Percentiles rank a stretch among this genome's conserved stretches.
These are phyloP conservation scores for Acephala macrosclerotiorum DNA, from an alignment of 2,329 filamentous ascomycete species.

Conservation along the genomic window DNA sequence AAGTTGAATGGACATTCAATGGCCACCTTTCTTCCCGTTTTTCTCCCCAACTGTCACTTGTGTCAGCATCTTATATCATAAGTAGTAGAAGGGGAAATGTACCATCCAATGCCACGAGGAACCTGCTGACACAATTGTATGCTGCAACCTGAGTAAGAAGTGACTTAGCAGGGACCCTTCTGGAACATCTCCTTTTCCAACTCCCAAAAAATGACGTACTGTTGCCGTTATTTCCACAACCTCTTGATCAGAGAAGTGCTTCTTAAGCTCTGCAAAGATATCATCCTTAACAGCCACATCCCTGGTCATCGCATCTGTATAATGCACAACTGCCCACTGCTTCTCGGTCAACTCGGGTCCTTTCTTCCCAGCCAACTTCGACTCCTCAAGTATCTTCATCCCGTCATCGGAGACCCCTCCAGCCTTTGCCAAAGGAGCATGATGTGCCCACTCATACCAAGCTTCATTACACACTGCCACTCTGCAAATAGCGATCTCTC, in stretches of 20 bases:
- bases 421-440: constrained; percentile 65
- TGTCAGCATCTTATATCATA: constrained; percentile 17
- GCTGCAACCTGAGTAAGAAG: constrained; percentile 60
- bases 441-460: constrained; percentile 86
- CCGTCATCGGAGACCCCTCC: constrained; percentile 38
- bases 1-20: background rate
- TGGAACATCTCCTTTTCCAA: background rate
- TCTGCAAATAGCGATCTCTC: constrained; percentile 82
- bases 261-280: constrained; percentile 70
- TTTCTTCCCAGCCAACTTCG: constrained; percentile 43
- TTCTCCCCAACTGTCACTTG: constrained; percentile 40
- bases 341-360: constrained; percentile 45
- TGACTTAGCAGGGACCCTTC: constrained; percentile 1
- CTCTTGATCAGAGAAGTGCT: constrained; percentile 71
- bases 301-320: constrained; percentile 85
- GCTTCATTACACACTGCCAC: constrained; percentile 82
- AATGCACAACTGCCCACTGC: constrained; percentile 74
- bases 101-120: constrained; percentile 83
- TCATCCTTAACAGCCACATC: constrained; percentile 73
- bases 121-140: constrained; percentile 87
- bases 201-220: constrained; percentile 32
- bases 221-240: constrained; percentile 84
- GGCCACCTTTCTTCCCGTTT: constrained; percentile 33
- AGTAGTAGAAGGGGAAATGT: constrained; percentile 43
- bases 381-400: constrained; percentile 31